Evolutionary conservation across 179 eudicot species (phyloP).

Genomic region (Silene coronaria): DNA sequence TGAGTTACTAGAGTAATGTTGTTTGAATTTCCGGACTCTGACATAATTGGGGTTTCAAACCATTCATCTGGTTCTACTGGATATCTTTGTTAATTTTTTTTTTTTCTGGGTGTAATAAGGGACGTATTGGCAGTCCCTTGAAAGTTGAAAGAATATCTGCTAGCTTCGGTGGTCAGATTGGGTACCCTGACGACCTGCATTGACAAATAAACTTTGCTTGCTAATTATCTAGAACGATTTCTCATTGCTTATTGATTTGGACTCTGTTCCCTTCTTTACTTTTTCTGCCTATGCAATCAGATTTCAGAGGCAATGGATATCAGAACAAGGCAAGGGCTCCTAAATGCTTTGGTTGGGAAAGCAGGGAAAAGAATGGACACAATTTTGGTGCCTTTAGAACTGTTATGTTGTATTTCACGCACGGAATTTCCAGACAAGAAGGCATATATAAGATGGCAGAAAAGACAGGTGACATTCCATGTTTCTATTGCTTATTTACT

Average conservation of each 20-base stretch:
- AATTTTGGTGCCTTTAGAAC: conserved; percentile 81
- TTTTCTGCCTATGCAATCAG: conserved; percentile 33
- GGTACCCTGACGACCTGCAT: background rate
- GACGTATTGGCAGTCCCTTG: background rate
- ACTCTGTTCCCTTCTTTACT: background rate
- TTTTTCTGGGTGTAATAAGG: background rate
- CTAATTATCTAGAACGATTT: background rate
- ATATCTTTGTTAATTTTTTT: background rate
- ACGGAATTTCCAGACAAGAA: conserved; percentile 93
- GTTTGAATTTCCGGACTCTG: background rate
- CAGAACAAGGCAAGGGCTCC: conserved; percentile 90
- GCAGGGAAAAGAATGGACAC: conserved; percentile 98
- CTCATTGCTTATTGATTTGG: background rate
- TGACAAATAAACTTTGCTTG: background rate
- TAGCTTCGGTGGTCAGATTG: background rate
- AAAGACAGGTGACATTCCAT: conserved; percentile 65
- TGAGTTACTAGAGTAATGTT: background rate
- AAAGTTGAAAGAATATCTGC: background rate
- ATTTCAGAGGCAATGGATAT: conserved; percentile 95
- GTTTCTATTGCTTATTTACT: conserved; percentile 23
- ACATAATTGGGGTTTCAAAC: background rate
- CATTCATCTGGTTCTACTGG: background rate
- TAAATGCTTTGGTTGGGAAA: conserved; percentile 84
- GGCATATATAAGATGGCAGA: conserved; percentile 95
- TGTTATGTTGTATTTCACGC: conserved; percentile 85